phyloP scores from a whole-genome alignment of 192 early-diverging fungal species.

The Gaertneriomyces semiglobifer region DNA sequence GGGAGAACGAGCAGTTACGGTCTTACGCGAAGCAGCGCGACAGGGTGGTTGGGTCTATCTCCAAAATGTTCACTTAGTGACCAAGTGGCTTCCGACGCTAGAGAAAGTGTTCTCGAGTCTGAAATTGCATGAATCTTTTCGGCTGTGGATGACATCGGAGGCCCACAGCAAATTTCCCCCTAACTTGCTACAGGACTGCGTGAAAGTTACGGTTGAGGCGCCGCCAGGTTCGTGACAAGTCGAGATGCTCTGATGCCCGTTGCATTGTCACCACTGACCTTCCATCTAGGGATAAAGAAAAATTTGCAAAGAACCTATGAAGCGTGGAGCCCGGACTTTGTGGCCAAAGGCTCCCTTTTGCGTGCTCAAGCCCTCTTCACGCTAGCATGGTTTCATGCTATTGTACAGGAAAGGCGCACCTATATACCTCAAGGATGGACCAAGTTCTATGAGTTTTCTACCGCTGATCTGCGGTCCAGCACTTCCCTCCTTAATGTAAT shows the following conservation, averaged over 20 bases:
- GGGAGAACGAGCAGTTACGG: conserved; percentile 44
- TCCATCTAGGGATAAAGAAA: conserved; percentile 50
- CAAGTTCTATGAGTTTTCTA: conserved; percentile 63
- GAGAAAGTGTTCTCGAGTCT: conserved; percentile 48
- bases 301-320: conserved; percentile 53
- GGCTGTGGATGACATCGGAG: conserved; percentile 59
- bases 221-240: conserved; percentile 46
- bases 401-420: conserved; percentile 55
- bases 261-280: conserved; percentile 3
- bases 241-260: neutral
- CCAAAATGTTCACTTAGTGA: conserved; percentile 60
- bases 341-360: conserved; percentile 36
- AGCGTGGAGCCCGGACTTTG: conserved; percentile 48
- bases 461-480: conserved; percentile 52
- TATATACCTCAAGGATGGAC: conserved; percentile 65
- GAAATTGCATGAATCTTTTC: conserved; percentile 42
- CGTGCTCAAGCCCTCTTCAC: conserved; percentile 57
- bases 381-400: conserved; percentile 60
- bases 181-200: conserved; percentile 43
- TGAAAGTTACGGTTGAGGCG: conserved; percentile 59
- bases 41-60: conserved; percentile 53
- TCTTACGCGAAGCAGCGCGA: conserved; percentile 28
- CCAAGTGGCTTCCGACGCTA: conserved; percentile 45
- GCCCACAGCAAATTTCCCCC: conserved; percentile 51
- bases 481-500: conserved; percentile 49